Conservation (phyloP, 805 yeast species). For the Saccharomycopsis lassenensis region DNA sequence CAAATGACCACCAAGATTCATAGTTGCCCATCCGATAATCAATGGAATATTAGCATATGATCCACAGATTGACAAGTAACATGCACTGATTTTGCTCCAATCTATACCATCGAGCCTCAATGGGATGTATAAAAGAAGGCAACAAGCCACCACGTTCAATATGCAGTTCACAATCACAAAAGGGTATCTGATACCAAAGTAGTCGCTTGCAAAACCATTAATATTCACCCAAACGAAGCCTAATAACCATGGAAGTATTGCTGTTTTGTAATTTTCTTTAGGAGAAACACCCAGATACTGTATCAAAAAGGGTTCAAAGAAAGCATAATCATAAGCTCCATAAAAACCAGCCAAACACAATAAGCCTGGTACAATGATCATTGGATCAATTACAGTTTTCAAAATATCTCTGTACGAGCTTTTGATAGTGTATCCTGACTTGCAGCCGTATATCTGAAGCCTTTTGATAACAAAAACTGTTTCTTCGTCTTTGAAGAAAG, state of each 20-base stretch:
- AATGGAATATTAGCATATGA: constrained; percentile 4
- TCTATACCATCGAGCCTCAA: constrained; percentile 23
- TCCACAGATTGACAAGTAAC: constrained; percentile 39
- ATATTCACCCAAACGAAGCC: constrained; percentile 47
- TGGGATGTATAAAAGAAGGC: constrained; percentile 5
- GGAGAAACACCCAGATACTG: constrained; percentile 46
- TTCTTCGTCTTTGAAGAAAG: constrained; percentile 33
- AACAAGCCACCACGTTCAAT: constrained; percentile 37
- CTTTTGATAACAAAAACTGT: constrained; percentile 22
- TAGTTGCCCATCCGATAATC: constrained; percentile 34
- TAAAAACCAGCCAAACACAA: constrained; percentile 54
- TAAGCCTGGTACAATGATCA: constrained; percentile 45
- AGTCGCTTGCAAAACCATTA: constrained; percentile 42
- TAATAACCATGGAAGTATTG: constrained; percentile 61
- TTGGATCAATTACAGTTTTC: constrained; percentile 40
- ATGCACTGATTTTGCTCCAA: constrained; percentile 43
- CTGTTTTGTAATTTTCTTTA: constrained; percentile 51
- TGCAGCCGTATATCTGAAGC: constrained; percentile 17
- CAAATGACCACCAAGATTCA: constrained; percentile 38
- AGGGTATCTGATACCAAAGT: constrained; percentile 25
- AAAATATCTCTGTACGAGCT: constrained; percentile 34
- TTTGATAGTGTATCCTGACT: constrained; percentile 38
- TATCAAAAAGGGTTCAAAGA: constrained; percentile 60
- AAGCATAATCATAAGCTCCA: constrained; percentile 72
- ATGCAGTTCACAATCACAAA: constrained; percentile 21